Base-by-base conservation (phyloP, 345 rosid genomes). In the Linum trigynum region DNA sequence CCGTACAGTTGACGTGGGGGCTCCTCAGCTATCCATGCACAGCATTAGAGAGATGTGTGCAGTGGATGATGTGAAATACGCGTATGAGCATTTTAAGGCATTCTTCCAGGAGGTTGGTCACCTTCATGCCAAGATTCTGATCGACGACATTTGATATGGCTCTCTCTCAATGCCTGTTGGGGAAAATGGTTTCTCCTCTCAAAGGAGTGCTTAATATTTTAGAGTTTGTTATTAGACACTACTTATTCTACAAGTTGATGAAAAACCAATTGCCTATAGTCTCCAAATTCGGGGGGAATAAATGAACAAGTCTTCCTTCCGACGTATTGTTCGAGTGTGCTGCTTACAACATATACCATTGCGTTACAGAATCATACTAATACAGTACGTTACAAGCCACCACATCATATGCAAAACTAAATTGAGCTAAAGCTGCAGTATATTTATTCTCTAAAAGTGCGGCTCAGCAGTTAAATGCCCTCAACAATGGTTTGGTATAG, bases 31-130 rank as follows among this genome's bases (percentile, higher is more conserved):
- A 60, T 90, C 97, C 0, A 94, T 94, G 99, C 99, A 94, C 76
- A 94, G 99, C 74, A 90, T 90, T 58, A 77, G 99, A 40, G 99
- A 94, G 74, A 88, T 90, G 97, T 94, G 97, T 73, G 95, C 90
- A 2, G 89, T 83, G 0, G 95, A 90, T 68, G 98, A 92, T 10
- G 84, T 92, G 65, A 69, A 79, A 67, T 80, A 88, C 67, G 81
- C 99, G 0, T 90, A 86, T n/a, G 77, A 85, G 69, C 97, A 90
- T 71, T 94, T 94, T 86, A 90, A 84, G 87, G 97, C 92, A 65
- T 90, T 84, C 64, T 94, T 88, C 78, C 72, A 67, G 62, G 96
- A 85, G 38, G 78, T 81, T 75, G 67, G 95, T 74, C 69, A 69
- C 69, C 86, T 94, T 61, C 96, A 94, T 64, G 65, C 79, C 8